Percentiles rank a stretch among this genome's conserved stretches.
Evolutionary conservation across 1,284 basidiomycete genomes (phyloP).

Genomic region (Marasmius sp.): DNA sequence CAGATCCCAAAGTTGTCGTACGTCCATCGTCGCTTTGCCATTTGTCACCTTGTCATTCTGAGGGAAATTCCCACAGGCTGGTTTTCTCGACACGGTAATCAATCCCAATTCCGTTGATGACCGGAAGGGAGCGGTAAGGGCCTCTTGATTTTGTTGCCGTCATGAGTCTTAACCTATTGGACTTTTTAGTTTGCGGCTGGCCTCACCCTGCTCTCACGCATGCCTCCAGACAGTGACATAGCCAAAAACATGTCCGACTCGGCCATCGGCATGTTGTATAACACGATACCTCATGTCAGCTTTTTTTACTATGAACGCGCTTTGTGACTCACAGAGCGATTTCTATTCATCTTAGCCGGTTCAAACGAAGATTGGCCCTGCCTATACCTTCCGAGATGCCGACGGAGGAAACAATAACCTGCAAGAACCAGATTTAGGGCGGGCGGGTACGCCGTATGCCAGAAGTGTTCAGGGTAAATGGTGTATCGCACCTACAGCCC

Average conservation of each 20-base stretch:
- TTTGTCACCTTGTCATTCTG: background rate
- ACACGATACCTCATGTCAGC: conserved; percentile 44
- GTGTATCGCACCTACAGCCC: conserved; percentile 28
- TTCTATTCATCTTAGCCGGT: background rate
- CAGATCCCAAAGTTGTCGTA: conserved; percentile 19
- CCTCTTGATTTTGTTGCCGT: background rate
- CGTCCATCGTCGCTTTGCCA: background rate
- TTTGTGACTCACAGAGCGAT: background rate
- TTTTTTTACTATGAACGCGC: background rate
- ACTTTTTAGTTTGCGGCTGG: conserved; percentile 27
- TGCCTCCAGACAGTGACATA: conserved; percentile 23
- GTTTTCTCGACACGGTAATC: conserved; percentile 26
- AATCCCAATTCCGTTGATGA: conserved; percentile 36
- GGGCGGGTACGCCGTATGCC: conserved; percentile 44
- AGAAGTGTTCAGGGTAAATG: conserved; percentile 42
- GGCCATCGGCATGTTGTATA: conserved; percentile 34
- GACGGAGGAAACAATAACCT: conserved; percentile 46
- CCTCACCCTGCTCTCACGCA: conserved; percentile 29
- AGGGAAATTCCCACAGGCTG: conserved; percentile 16
- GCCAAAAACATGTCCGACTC: conserved; percentile 24
- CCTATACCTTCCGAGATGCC: conserved; percentile 34
- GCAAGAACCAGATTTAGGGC: conserved; percentile 39
- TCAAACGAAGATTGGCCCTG: conserved; percentile 33
- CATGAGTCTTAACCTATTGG: background rate
- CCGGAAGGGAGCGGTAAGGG: conserved; percentile 30